A percentile compares a stretch with the other conserved stretches of the same genome.
Evolutionary conservation across 805 yeast genomes (phyloP).

Genomic region (Ogataea kodamae): DNA sequence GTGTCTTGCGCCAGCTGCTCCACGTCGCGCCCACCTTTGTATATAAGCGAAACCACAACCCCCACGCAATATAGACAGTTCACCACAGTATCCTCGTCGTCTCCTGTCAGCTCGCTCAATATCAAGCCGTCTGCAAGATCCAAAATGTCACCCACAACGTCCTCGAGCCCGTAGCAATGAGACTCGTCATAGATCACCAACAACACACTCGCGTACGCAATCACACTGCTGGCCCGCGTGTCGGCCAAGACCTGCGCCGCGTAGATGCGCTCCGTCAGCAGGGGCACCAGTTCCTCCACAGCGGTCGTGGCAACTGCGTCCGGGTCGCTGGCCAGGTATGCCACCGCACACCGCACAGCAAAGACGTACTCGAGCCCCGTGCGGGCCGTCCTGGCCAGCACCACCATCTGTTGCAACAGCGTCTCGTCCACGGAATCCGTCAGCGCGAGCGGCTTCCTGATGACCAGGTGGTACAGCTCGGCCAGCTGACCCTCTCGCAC

Average conservation of each 20-base stretch:
- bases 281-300: conserved; percentile 30
- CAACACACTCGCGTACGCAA: conserved; percentile 32
- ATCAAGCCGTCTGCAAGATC: conserved; percentile 40
- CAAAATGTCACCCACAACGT: conserved; percentile 39
- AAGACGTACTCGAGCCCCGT: conserved; percentile 36
- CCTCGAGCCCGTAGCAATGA: conserved; percentile 49
- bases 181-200: conserved; percentile 46
- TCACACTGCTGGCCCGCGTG: conserved; percentile 15
- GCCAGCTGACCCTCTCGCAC: conserved; percentile 49
- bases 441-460: conserved; percentile 36
- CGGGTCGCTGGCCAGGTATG: conserved; percentile 44
- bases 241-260: conserved; percentile 11
- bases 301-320: conserved; percentile 45
- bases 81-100: conserved; percentile 41
- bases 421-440: conserved; percentile 32
- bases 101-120: conserved; percentile 27
- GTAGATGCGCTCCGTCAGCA: conserved; percentile 21
- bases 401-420: conserved; percentile 37
- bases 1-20: conserved; percentile 41
- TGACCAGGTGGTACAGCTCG: conserved; percentile 46
- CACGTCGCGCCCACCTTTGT: conserved; percentile 33
- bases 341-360: conserved; percentile 40
- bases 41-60: conserved; percentile 41
- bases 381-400: conserved; percentile 29
- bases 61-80: conserved; percentile 48